Evolutionary conservation across 208 protist genomes (phyloP).

Genomic region (Wallacemonas sp.): DNA sequence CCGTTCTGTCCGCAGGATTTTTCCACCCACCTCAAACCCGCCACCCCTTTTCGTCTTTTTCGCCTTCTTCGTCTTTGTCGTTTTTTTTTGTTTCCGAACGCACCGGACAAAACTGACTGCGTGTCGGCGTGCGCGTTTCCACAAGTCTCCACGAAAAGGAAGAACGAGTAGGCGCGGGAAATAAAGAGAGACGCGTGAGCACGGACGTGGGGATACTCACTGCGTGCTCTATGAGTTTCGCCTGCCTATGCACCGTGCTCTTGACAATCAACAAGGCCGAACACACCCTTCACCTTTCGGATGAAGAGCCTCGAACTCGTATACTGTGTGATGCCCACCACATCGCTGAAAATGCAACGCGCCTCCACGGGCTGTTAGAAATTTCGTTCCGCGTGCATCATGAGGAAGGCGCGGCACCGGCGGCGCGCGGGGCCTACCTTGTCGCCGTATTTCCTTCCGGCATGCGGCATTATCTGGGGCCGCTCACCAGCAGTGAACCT

Average conservation of each 20-base stretch:
- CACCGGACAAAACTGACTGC: too few species aligned
- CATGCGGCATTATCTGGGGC: slow-evolving; percentile 38
- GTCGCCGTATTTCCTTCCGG: slow-evolving; percentile 17
- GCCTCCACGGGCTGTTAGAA: background rate
- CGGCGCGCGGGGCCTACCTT: background rate
- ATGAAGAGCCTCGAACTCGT: background rate
- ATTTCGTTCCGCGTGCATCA: background rate
- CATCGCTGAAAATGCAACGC: background rate
- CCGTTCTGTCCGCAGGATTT: too few species aligned
- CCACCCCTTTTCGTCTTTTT: too few species aligned
- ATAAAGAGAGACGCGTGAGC: too few species aligned
- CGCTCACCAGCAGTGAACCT: background rate
- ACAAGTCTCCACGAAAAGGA: too few species aligned
- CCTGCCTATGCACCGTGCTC: background rate
- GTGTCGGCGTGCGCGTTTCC: too few species aligned
- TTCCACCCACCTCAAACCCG: too few species aligned
- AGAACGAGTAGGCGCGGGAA: too few species aligned
- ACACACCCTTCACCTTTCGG: background rate
- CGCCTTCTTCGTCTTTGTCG: too few species aligned
- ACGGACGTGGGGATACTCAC: too few species aligned
- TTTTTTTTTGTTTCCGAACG: too few species aligned
- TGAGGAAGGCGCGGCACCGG: background rate
- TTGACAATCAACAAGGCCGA: background rate
- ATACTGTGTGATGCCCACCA: background rate
- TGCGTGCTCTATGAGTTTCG: background rate